These are phyloP conservation scores for Ustilago nuda DNA, from an alignment of 1,284 basidiomycete genomes.

Conservation along the genomic window DNA sequence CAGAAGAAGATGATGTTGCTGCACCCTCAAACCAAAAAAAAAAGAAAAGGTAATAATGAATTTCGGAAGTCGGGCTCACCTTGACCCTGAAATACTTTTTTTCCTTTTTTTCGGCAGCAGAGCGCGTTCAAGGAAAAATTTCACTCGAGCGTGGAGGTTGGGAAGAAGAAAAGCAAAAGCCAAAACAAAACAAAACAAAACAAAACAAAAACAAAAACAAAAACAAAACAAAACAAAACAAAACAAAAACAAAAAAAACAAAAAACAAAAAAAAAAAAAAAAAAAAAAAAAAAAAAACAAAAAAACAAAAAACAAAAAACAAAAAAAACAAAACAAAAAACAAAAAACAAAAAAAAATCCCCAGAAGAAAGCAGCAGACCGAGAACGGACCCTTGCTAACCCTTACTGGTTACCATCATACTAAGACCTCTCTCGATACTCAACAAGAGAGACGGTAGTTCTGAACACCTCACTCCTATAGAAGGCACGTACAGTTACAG, in stretches of 20 bases:
- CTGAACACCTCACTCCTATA: background rate
- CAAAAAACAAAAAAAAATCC: conserved; percentile 13
- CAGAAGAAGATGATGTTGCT: background rate
- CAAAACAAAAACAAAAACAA: too few relatives aligned
- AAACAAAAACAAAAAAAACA: too few relatives aligned
- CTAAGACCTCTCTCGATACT: background rate
- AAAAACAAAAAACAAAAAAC: too few relatives aligned
- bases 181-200: too few relatives aligned
- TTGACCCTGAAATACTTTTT: conserved; percentile 12
- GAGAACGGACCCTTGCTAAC: background rate
- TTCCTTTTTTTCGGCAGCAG: conserved; percentile 1
- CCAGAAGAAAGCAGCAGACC: conserved; percentile 22
- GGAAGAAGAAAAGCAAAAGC: background rate
- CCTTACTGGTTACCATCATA: conserved; percentile 3
- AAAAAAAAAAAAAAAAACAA: too few relatives aligned
- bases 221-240: too few relatives aligned
- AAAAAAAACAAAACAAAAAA: too few relatives aligned
- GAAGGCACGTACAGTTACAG: background rate
- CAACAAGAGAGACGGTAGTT: background rate
- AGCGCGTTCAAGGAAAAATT: conserved; percentile 20
- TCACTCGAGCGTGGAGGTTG: conserved; percentile 29
- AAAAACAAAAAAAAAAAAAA: too few relatives aligned
- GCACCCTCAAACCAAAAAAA: conserved; percentile 19
- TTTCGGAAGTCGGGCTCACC: conserved; percentile 36
- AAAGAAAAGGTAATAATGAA: conserved; percentile 23